phyloP scores from a whole-genome alignment of 2,329 filamentous ascomycete species.

The Stachybotrys elegans region DNA sequence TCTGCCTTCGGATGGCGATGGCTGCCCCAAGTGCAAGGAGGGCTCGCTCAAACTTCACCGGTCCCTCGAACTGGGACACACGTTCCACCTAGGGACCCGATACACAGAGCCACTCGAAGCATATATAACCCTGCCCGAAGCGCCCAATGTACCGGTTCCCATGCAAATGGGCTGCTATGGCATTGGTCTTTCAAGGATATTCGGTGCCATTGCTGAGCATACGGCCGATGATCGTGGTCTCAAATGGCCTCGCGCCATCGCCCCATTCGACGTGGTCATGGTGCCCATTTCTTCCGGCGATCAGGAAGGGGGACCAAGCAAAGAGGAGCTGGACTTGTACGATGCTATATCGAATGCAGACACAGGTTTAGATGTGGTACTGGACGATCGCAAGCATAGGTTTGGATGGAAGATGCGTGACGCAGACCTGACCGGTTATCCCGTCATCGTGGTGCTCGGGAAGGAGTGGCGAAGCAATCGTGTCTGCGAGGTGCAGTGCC shows the following conservation, averaged over 20 bases:
- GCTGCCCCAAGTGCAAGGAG: slow-evolving; percentile 63
- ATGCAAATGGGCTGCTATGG: slow-evolving; percentile 97
- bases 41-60: slow-evolving; percentile 61
- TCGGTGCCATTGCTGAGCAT: slow-evolving; percentile 78
- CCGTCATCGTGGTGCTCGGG: slow-evolving; percentile 75
- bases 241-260: slow-evolving; percentile 82
- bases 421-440: slow-evolving; percentile 85
- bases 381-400: slow-evolving; percentile 67
- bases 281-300: slow-evolving; percentile 46
- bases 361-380: slow-evolving; percentile 52
- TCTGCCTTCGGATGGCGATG: slow-evolving; percentile 60
- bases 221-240: slow-evolving; percentile 68
- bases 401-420: slow-evolving; percentile 86
- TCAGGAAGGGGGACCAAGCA: slow-evolving; percentile 26
- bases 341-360: slow-evolving; percentile 44
- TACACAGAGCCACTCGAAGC: slow-evolving; percentile 76
- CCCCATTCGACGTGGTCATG: slow-evolving; percentile 75
- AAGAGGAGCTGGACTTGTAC: slow-evolving; percentile 51
- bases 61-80: slow-evolving; percentile 89
- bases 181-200: slow-evolving; percentile 85
- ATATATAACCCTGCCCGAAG: slow-evolving; percentile 40
- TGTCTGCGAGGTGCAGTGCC: slow-evolving; percentile 74
- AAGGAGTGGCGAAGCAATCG: slow-evolving; percentile 56
- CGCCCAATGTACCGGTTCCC: slow-evolving; percentile 33
- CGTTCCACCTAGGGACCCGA: slow-evolving; percentile 85